Conservation (phyloP, 208 protist genomes). For the Leishmania lainsoni region DNA sequence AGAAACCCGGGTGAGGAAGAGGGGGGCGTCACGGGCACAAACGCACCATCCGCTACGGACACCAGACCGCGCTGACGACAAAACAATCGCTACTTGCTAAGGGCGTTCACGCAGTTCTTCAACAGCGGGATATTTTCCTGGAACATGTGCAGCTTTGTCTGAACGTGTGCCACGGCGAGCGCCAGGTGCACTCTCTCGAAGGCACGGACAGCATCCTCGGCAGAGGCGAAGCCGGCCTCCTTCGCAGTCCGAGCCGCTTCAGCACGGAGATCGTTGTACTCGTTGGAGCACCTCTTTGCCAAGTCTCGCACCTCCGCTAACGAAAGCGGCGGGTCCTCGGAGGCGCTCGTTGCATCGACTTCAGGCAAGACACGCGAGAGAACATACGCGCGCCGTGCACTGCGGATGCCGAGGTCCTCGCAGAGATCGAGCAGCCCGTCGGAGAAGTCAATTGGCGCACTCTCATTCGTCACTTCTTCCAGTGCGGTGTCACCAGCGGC, state of each 20-base stretch:
- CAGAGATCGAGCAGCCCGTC: conserved; percentile 26
- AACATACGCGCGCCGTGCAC: conserved; percentile 46
- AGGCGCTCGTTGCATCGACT: conserved; percentile 20
- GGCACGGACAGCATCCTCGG: conserved; percentile 21
- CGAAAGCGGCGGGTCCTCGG: conserved; percentile 7
- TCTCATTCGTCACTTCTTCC: neutral
- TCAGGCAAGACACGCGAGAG: conserved; percentile 25
- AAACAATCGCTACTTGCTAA: conserved; percentile 24
- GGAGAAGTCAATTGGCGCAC: neutral
- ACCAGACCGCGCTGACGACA: neutral
- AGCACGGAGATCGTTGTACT: conserved; percentile 38
- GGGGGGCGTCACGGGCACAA: neutral
- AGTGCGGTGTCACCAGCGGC: neutral
- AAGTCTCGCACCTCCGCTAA: conserved; percentile 32
- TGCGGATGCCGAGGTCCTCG: conserved; percentile 42
- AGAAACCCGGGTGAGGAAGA: neutral
- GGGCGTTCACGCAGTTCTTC: conserved; percentile 29
- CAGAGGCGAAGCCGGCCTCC: conserved; percentile 10
- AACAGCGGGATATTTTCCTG: conserved; percentile 38
- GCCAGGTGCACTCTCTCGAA: conserved; percentile 35
- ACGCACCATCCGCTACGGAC: neutral
- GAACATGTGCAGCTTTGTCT: conserved; percentile 31
- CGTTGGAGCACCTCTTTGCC: conserved; percentile 23
- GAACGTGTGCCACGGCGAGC: conserved; percentile 25
- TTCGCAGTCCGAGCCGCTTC: conserved; percentile 1